Percentiles rank a stretch among this genome's conserved stretches.
Conservation (phyloP, 495 filamentous ascomycete species). For the Daldinia bambusicola region DNA sequence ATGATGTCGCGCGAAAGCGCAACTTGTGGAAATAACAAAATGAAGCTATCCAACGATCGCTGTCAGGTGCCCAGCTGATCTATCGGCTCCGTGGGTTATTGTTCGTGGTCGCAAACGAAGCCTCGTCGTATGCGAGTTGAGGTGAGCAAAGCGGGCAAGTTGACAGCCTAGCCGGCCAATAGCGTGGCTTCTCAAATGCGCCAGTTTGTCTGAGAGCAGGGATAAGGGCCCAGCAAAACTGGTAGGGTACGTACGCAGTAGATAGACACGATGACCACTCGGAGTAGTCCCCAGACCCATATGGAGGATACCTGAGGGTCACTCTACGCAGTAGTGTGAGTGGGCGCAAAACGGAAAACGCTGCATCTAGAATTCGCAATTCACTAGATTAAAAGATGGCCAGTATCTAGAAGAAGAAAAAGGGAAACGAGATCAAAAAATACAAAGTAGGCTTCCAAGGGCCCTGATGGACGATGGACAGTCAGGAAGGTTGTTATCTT, state of each 20-base stretch:
- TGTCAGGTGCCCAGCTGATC: constrained; percentile 34
- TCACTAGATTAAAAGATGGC: constrained; percentile 14
- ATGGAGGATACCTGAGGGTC: constrained; percentile 44
- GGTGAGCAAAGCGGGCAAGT: constrained; percentile 50
- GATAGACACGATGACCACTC: constrained; percentile 41
- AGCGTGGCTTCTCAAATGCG: constrained; percentile 38
- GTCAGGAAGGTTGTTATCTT: constrained; percentile 11
- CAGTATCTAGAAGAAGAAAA: background rate
- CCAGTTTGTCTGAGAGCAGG: constrained; percentile 48
- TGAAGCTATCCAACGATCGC: constrained; percentile 9
- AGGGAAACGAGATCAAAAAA: constrained; percentile 13
- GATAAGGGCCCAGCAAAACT: constrained; percentile 41
- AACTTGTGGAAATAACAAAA: constrained; percentile 1
- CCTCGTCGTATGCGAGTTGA: constrained; percentile 48
- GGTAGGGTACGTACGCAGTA: constrained; percentile 48
- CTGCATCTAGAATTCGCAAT: constrained; percentile 42
- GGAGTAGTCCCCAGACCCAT: constrained; percentile 42
- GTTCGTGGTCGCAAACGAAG: constrained; percentile 47
- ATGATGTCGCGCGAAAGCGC: constrained; percentile 32
- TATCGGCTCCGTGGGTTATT: constrained; percentile 23
- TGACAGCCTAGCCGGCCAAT: constrained; percentile 47
- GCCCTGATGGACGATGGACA: constrained; percentile 29
- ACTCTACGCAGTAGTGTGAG: constrained; percentile 40
- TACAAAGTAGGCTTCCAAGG: constrained; percentile 15
- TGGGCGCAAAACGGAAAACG: constrained; percentile 32